phyloP scores from a whole-genome alignment of 2,329 filamentous ascomycete genomes.

The Xylaria sp. region DNA sequence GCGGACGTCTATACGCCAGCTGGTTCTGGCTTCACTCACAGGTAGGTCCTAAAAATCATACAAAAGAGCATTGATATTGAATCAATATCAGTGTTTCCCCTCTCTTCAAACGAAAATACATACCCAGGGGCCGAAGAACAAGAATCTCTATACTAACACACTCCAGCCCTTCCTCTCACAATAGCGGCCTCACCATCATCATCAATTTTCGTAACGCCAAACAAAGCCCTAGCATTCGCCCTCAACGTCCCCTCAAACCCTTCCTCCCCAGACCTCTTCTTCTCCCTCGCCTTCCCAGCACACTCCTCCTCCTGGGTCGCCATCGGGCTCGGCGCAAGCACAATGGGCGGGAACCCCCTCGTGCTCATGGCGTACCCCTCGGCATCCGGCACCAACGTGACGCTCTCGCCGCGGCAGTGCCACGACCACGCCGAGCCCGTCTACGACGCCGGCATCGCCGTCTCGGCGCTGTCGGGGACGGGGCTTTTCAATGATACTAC shows the following conservation, averaged over 20 bases:
- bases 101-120: not conserved
- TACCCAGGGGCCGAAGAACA: not conserved
- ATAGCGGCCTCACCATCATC: slow-evolving; percentile 40
- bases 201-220: slow-evolving; percentile 47
- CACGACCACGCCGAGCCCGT: slow-evolving; percentile 64
- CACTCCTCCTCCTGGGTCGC: slow-evolving; percentile 62
- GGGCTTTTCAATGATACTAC: slow-evolving; percentile 58
- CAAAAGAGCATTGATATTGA: not conserved
- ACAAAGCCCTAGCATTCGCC: slow-evolving; percentile 63
- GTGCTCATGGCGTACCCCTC: slow-evolving; percentile 67
- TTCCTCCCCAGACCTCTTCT: slow-evolving; percentile 61
- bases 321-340: slow-evolving; percentile 64
- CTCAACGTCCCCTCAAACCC: slow-evolving; percentile 79
- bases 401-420: slow-evolving; percentile 65
- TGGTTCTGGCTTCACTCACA: slow-evolving; percentile 39
- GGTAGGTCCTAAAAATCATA: slow-evolving; percentile 27
- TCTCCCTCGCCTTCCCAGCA: slow-evolving; percentile 62
- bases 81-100: not conserved
- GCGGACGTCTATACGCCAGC: slow-evolving; percentile 35
- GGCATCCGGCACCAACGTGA: slow-evolving; percentile 60
- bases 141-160: slow-evolving; percentile 16
- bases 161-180: slow-evolving; percentile 25
- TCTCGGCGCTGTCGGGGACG: slow-evolving; percentile 59
- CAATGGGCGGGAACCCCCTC: slow-evolving; percentile 62
- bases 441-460: slow-evolving; percentile 57